These are phyloP conservation scores for Alternaria tenuissima DNA, from an alignment of 2,329 filamentous ascomycete species.

Conservation along the genomic window DNA sequence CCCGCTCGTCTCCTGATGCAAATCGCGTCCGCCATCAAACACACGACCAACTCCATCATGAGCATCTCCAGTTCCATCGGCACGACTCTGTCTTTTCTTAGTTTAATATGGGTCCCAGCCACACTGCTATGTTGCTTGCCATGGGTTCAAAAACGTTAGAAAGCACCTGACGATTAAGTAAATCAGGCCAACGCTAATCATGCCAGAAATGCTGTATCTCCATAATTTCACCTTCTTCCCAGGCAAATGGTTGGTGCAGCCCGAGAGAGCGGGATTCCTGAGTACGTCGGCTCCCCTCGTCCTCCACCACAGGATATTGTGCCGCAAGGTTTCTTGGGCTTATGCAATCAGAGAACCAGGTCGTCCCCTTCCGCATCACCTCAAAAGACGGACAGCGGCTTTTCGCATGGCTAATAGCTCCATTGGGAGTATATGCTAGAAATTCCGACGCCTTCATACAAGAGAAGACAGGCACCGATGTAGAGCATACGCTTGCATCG, in stretches of 20 bases:
- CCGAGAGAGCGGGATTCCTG: slow-evolving; percentile 48
- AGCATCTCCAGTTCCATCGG: slow-evolving; percentile 28
- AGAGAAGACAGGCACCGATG: slow-evolving; percentile 43
- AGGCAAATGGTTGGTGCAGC: slow-evolving; percentile 47
- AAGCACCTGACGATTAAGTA: background rate
- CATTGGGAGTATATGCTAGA: slow-evolving; percentile 75
- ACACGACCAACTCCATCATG: slow-evolving; percentile 27
- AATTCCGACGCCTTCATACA: slow-evolving; percentile 72
- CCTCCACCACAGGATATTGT: background rate
- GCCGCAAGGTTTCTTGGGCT: slow-evolving; percentile 14
- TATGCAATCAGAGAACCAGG: slow-evolving; percentile 73
- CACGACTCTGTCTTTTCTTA: slow-evolving; percentile 38
- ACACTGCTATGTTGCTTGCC: slow-evolving; percentile 47
- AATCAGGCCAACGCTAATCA: slow-evolving; percentile 12
- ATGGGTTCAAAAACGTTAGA: slow-evolving; percentile 47
- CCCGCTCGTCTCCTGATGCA: slow-evolving; percentile 1
- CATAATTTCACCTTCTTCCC: slow-evolving; percentile 48
- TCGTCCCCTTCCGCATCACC: slow-evolving; percentile 79
- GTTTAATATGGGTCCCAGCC: slow-evolving; percentile 46
- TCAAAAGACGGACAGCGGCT: slow-evolving; percentile 79
- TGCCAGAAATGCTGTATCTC: slow-evolving; percentile 46
- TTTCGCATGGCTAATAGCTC: slow-evolving; percentile 92
- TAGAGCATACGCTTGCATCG: slow-evolving; percentile 59
- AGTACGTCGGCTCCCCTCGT: slow-evolving; percentile 31
- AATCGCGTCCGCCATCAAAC: slow-evolving; percentile 4